Evolutionary conservation across 2,329 filamentous ascomycete genomes (phyloP), one percentile per base, ranked within the genome.

Genomic region (Pseudomassariella vexata): DNA sequence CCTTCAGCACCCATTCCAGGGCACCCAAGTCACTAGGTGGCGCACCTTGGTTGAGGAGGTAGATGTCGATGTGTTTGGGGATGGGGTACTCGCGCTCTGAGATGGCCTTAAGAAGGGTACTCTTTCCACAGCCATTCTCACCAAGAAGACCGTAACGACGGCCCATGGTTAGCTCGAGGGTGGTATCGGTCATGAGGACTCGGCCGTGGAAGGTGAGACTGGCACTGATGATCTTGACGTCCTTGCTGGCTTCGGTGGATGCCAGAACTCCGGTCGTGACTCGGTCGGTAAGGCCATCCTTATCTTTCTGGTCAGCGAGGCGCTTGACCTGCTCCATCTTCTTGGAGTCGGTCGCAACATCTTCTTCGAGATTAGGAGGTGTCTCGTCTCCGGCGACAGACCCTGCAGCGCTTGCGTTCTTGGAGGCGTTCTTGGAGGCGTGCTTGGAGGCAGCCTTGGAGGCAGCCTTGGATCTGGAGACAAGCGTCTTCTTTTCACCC

Each of bases 121-220:
- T 94, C 76, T 98, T 98, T 62, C 92, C 92, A 65, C 92, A 98
- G 46, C 92, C 92, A 82, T 98, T 98, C 76, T 98, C 92, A 55
- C 92, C 92, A 44, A 98, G 70, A 37, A 98, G 73, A 60, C 92
- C 92, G 60, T 98, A 98, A 53, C 92, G 80, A 53, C 89, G 85
- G 46, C 85, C 88, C 59, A 87, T 92, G 59, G 85, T 90, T 54
- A 98, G 75, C 65, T 98, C 94, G 60, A 98, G 73, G 30, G 82
- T 94, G 43, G 85, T 85, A 65, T 98, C 92, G 57, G 82, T 90
- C 66, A 98, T 85, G 40, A 98, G 80, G 48, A 96, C 92, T 50
- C 85, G 87, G 52, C 94, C 92, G 74, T 98, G 94, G 79, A 98
- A 98, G 44, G 95, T 90, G 48, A 98, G 72, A 43, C 85, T 94